Percentiles rank a stretch among this genome's conserved stretches.
Evolutionary conservation across 257 asterid species (phyloP).

Genomic region (Echites panduratus): DNA sequence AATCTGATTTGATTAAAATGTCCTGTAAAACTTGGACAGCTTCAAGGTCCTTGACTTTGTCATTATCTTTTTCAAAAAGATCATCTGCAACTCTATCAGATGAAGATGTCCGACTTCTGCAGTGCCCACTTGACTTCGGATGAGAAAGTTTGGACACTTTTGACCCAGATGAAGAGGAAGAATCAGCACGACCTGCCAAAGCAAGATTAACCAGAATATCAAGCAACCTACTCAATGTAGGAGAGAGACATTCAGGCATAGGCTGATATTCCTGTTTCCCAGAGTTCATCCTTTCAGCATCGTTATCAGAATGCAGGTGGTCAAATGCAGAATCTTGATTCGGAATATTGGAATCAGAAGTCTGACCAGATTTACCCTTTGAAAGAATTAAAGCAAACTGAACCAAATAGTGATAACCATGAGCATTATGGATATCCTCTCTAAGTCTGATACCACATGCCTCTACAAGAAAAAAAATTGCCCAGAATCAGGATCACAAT

Average conservation of each 20-base stretch:
- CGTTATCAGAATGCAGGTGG: conserved; percentile 30
- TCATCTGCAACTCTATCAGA: conserved; percentile 71
- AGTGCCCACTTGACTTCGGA: conserved; percentile 51
- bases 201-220: conserved; percentile 80
- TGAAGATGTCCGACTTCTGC: conserved; percentile 68
- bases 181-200: conserved; percentile 67
- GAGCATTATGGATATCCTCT: conserved; percentile 98
- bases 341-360: conserved; percentile 32
- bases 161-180: conserved; percentile 30
- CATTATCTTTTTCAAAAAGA: conserved; percentile 76
- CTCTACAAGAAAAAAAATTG: conserved; percentile 56
- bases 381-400: conserved; percentile 92
- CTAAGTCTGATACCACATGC: conserved; percentile 84
- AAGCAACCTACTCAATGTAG: conserved; percentile 82
- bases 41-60: conserved; percentile 87
- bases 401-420: conserved; percentile 93
- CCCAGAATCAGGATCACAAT: conserved; percentile 32
- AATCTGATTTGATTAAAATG: conserved; percentile 87
- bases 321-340: conserved; percentile 42
- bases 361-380: conserved; percentile 43
- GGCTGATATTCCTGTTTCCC: conserved; percentile 35
- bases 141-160: conserved; percentile 53
- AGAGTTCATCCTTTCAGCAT: conserved; percentile 26
- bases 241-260: conserved; percentile 56
- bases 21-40: conserved; percentile 97